Percentiles rank a stretch among this genome's conserved stretches.
Conservation (phyloP, 116 monocot species). For the Dioscorea cayenensis region DNA sequence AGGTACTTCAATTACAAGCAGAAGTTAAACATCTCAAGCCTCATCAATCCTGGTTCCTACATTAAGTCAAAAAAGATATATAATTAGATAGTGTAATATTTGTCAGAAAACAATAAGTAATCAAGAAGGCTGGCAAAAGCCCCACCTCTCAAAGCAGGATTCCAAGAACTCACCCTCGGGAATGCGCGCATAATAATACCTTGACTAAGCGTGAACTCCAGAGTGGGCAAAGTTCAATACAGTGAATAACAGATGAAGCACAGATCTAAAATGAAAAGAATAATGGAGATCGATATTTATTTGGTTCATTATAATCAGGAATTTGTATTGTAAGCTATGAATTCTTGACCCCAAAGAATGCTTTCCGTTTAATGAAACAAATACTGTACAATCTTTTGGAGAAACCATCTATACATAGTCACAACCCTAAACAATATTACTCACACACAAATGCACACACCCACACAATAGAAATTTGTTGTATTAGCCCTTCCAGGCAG, state of each 20-base stretch:
- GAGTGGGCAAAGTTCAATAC: no score
- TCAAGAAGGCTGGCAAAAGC: not conserved
- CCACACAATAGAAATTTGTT: not conserved
- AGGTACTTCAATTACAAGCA: not conserved
- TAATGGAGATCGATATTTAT: not conserved
- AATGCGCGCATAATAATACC: no score
- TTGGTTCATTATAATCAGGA: not conserved
- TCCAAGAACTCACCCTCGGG: no score
- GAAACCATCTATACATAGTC: no score
- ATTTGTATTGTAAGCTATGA: not conserved
- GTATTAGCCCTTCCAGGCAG: constrained; percentile 28
- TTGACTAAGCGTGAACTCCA: no score
- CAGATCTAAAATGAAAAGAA: not conserved
- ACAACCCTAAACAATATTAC: no score
- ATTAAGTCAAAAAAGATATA: not conserved
- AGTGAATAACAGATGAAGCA: not conserved
- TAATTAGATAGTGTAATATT: not conserved
- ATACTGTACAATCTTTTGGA: not conserved
- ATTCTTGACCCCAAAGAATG: not conserved
- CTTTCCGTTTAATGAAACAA: not conserved
- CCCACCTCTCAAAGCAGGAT: not conserved
- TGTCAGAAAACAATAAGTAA: not conserved
- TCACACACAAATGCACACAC: not conserved
- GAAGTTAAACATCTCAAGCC: not conserved
- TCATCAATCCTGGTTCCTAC: not conserved